These are phyloP conservation scores for Dipteronia sinensis DNA, from an alignment of 345 rosid species.

Conservation along the genomic window DNA sequence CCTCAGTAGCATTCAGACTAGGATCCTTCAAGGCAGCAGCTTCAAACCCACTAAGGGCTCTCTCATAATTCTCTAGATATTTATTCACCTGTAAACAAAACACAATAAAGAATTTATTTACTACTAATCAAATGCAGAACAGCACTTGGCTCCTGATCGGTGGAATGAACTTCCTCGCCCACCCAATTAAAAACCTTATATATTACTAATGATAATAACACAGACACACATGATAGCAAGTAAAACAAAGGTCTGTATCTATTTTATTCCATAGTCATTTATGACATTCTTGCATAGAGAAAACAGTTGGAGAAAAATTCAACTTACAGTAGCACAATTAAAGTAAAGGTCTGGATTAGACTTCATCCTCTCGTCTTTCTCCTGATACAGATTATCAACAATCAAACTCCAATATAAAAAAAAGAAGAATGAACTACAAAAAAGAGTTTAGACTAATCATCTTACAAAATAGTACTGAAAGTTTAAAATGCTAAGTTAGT, in stretches of 20 bases:
- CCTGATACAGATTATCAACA: constrained; percentile 42
- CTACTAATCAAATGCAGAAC: background rate
- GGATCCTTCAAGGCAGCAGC: constrained; percentile 75
- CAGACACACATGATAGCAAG: background rate
- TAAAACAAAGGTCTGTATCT: background rate
- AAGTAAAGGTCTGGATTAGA: constrained; percentile 72
- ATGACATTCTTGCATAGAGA: background rate
- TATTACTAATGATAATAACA: background rate
- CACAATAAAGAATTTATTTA: constrained; percentile 5
- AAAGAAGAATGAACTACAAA: background rate
- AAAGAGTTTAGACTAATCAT: background rate
- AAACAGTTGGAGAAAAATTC: background rate
- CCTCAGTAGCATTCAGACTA: constrained; percentile 59
- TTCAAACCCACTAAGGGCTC: constrained; percentile 76
- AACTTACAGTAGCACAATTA: constrained; percentile 74
- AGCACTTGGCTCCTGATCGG: background rate
- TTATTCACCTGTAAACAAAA: constrained; percentile 56
- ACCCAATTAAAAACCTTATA: background rate
- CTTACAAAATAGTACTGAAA: background rate
- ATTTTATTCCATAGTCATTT: background rate
- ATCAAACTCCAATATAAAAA: constrained; percentile 2
- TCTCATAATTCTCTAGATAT: constrained; percentile 74
- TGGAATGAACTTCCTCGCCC: constrained; percentile 2
- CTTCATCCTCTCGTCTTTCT: constrained; percentile 63
- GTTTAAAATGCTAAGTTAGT: background rate